Percentiles rank a stretch among this genome's conserved stretches.
Evolutionary conservation across 495 filamentous ascomycete genomes (phyloP).

Genomic region (Penicillium herquei): DNA sequence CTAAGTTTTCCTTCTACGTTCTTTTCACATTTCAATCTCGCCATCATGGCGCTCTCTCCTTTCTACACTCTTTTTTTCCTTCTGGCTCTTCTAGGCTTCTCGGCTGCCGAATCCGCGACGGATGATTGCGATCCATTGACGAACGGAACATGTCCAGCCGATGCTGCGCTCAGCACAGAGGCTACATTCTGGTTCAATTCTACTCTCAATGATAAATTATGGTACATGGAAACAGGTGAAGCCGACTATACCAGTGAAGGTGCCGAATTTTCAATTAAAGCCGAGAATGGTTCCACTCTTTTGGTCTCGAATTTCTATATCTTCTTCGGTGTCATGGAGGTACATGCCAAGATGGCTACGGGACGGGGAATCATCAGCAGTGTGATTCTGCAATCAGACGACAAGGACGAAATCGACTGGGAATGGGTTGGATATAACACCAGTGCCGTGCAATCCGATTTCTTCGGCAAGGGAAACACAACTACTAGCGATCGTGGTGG

Average conservation of each 20-base stretch:
- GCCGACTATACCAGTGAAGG: slow-evolving; percentile 59
- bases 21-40: not conserved
- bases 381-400: slow-evolving; percentile 76
- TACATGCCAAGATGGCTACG: slow-evolving; percentile 62
- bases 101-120: slow-evolving; percentile 18
- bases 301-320: slow-evolving; percentile 68
- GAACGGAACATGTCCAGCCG: slow-evolving; percentile 63
- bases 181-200: slow-evolving; percentile 76
- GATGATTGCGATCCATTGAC: slow-evolving; percentile 59
- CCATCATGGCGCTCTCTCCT: slow-evolving; percentile 3
- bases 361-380: slow-evolving; percentile 74
- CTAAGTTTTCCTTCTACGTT: not conserved
- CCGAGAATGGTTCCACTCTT: slow-evolving; percentile 50
- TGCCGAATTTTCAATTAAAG: slow-evolving; percentile 62
- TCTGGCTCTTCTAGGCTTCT: not conserved
- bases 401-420: slow-evolving; percentile 87
- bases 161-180: slow-evolving; percentile 76
- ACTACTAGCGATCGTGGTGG: slow-evolving; percentile 62
- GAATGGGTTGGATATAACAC: slow-evolving; percentile 49
- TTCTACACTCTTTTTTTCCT: not conserved
- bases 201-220: slow-evolving; percentile 56
- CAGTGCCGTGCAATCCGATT: slow-evolving; percentile 73
- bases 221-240: slow-evolving; percentile 61
- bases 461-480: slow-evolving; percentile 82
- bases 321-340: slow-evolving; percentile 70